Evolutionary conservation across 2,329 filamentous ascomycete genomes (phyloP).

Genomic region (Colletotrichum neosansevieriae): DNA sequence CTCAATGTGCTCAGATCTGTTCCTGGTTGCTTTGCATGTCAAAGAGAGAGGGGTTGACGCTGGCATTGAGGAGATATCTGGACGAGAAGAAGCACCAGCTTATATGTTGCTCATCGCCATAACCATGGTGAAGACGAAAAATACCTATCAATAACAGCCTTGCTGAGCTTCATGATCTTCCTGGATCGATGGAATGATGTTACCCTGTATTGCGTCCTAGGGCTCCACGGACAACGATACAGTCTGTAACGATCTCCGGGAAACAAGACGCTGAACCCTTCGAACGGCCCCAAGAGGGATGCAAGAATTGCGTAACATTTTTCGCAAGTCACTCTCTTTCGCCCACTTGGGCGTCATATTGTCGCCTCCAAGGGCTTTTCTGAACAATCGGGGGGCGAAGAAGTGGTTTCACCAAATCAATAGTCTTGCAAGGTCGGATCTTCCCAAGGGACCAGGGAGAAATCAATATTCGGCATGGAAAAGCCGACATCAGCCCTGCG

Average conservation of each 20-base stretch:
- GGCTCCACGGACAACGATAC: constrained; percentile 12
- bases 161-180: background rate
- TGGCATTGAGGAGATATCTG: background rate
- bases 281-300: background rate
- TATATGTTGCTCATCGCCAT: constrained; percentile 8
- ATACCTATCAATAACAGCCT: background rate
- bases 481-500: constrained; percentile 1
- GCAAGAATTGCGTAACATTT: constrained; percentile 22
- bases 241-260: background rate
- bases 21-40: background rate
- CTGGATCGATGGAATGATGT: constrained; percentile 20
- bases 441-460: constrained; percentile 33
- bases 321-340: background rate
- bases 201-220: constrained; percentile 37
- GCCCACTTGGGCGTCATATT: background rate
- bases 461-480: constrained; percentile 6
- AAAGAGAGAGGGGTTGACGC: background rate
- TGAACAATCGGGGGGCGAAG: background rate
- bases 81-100: background rate
- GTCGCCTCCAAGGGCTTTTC: too few species aligned
- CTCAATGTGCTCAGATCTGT: background rate
- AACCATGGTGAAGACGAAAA: background rate
- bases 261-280: background rate
- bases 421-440: constrained; percentile 21
- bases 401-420: constrained; percentile 15